Conservation (phyloP, 176 grass and related monocot species). For the Ensete ventricosum region DNA sequence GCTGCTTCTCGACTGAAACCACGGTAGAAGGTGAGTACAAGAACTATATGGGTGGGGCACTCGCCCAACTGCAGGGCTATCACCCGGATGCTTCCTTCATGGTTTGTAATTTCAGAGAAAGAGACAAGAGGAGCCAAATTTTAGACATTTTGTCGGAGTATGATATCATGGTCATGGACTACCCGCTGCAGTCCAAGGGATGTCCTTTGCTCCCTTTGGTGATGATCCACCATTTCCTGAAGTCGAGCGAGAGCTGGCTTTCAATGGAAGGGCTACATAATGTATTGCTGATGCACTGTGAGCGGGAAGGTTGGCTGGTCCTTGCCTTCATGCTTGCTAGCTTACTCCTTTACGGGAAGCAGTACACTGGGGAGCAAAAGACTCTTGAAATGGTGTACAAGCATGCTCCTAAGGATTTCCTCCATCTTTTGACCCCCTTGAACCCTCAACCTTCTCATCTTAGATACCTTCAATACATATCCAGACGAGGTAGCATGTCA, state of each 20-base stretch:
- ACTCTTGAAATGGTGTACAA: slow-evolving; percentile 36
- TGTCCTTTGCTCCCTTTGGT: slow-evolving; percentile 34
- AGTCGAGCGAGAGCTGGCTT: slow-evolving; percentile 34
- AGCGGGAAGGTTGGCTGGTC: slow-evolving; percentile 22
- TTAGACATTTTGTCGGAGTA: slow-evolving; percentile 25
- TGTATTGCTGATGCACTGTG: slow-evolving; percentile 45
- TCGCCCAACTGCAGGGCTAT: slow-evolving; percentile 37
- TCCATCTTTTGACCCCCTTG: slow-evolving; percentile 13
- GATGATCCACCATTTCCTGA: slow-evolving; percentile 24
- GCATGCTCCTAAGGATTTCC: slow-evolving; percentile 28
- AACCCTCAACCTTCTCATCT: slow-evolving; percentile 40
- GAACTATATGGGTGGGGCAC: slow-evolving; percentile 30
- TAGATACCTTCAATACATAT: slow-evolving; percentile 50
- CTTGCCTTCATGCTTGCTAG: slow-evolving; percentile 45
- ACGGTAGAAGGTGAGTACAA: slow-evolving; percentile 23
- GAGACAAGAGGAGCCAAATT: slow-evolving; percentile 10
- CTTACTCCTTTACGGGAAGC: slow-evolving; percentile 31
- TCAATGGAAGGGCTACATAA: slow-evolving; percentile 30
- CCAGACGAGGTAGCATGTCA: slow-evolving; percentile 12
- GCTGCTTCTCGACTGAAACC: slow-evolving; percentile 29
- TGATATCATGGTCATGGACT: slow-evolving; percentile 22
- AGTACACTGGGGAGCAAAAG: slow-evolving; percentile 23
- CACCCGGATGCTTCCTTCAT: slow-evolving; percentile 36
- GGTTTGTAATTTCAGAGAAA: slow-evolving; percentile 39
- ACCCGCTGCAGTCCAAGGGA: slow-evolving; percentile 25